Percentiles rank a stretch among this genome's conserved stretches.
Evolutionary conservation across 2,329 filamentous ascomycete genomes (phyloP).

Genomic region (Microdochium trichocladiopsis): DNA sequence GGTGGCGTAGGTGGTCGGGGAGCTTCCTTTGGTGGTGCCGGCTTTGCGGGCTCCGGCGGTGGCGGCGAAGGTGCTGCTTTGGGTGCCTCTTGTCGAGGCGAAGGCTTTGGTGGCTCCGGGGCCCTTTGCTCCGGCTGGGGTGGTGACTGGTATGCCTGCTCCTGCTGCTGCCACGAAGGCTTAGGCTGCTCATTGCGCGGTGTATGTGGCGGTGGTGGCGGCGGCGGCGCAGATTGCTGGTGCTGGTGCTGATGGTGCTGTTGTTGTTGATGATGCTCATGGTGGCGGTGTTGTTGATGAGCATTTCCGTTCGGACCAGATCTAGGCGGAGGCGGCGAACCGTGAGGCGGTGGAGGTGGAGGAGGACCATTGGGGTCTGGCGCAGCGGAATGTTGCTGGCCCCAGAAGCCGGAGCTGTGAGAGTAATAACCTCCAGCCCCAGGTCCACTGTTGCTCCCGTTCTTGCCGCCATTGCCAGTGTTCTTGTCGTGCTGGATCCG

Average conservation of each 20-base stretch:
- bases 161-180: conserved; percentile 28
- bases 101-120: conserved; percentile 13
- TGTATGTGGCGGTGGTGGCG: conserved; percentile 3
- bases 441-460: conserved; percentile 8
- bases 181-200: conserved; percentile 23
- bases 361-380: conserved; percentile 16
- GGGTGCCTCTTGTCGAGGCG: conserved; percentile 12
- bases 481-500: conserved; percentile 49
- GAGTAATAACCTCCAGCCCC: conserved; percentile 9
- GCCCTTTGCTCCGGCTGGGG: conserved; percentile 3
- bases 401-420: conserved; percentile 3
- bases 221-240: conserved; percentile 11
- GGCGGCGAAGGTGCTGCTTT: conserved; percentile 11
- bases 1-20: not conserved
- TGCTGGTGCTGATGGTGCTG: conserved; percentile 30
- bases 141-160: conserved; percentile 11
- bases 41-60: conserved; percentile 12
- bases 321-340: conserved; percentile 18
- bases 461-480: conserved; percentile 11
- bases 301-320: conserved; percentile 13
- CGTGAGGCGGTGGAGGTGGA: conserved; percentile 29
- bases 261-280: conserved; percentile 25
- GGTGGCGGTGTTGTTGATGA: conserved; percentile 21
- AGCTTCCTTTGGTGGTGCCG: conserved; percentile 14
- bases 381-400: conserved; percentile 1